phyloP scores from a whole-genome alignment of 805 yeast species.

The Cyberlindnera xylosilytica region DNA sequence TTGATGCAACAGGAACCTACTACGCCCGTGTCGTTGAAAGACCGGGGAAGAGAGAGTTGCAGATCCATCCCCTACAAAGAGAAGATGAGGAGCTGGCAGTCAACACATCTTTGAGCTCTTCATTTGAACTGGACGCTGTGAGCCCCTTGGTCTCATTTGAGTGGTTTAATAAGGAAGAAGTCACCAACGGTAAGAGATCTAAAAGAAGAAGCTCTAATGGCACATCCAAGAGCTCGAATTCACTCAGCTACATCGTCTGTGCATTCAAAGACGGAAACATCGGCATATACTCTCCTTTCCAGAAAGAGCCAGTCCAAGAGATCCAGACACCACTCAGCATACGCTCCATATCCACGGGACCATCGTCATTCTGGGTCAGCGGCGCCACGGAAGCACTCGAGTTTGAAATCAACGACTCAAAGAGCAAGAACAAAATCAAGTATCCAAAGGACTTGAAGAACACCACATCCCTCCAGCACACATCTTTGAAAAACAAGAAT shows the following conservation, averaged over 20 bases:
- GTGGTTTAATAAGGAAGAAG: conserved; percentile 32
- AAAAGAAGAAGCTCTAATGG: conserved; percentile 27
- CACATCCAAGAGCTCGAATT: conserved; percentile 14
- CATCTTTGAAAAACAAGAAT: not conserved
- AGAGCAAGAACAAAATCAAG: conserved; percentile 10
- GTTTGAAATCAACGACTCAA: conserved; percentile 18
- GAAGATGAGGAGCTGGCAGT: conserved; percentile 19
- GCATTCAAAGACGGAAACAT: conserved; percentile 37
- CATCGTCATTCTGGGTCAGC: conserved; percentile 29
- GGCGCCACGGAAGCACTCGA: conserved; percentile 22
- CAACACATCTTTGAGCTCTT: conserved; percentile 25
- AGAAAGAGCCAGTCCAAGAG: conserved; percentile 36
- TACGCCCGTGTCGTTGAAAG: conserved; percentile 40
- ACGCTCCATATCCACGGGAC: conserved; percentile 14
- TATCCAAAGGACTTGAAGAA: conserved; percentile 15
- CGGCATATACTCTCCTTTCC: conserved; percentile 41
- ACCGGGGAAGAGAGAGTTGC: conserved; percentile 45
- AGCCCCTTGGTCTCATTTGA: conserved; percentile 34
- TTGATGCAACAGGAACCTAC: conserved; percentile 32
- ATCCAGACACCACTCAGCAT: conserved; percentile 30
- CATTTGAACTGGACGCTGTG: conserved; percentile 40
- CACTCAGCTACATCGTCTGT: conserved; percentile 30
- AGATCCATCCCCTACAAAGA: conserved; percentile 33
- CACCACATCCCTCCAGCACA: conserved; percentile 3
- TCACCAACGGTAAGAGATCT: conserved; percentile 17